phyloP scores from a whole-genome alignment of 306 rosid species.

The Coriaria nepalensis region DNA sequence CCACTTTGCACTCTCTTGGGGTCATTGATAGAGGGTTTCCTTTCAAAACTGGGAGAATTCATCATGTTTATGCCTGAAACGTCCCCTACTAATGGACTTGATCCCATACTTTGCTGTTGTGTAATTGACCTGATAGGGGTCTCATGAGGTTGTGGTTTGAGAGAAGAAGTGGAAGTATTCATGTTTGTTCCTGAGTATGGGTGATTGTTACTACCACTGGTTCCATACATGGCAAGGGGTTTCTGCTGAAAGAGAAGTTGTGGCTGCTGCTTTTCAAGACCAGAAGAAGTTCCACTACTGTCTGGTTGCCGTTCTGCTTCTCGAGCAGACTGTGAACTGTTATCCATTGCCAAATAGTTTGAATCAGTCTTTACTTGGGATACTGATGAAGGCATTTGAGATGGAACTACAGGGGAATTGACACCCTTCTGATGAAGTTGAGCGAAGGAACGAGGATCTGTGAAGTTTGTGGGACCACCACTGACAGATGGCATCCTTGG shows the following conservation, averaged over 20 bases:
- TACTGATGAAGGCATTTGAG: conserved; percentile 37
- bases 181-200: conserved; percentile 47
- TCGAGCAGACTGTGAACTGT: conserved; percentile 32
- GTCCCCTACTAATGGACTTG: conserved; percentile 46
- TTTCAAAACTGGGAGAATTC: conserved; percentile 42
- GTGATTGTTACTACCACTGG: conserved; percentile 41
- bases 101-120: conserved; percentile 43
- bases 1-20: conserved; percentile 61
- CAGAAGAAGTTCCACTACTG: conserved; percentile 33
- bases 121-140: conserved; percentile 54
- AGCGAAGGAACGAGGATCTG: conserved; percentile 59
- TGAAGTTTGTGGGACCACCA: conserved; percentile 41
- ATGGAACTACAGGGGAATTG: conserved; percentile 42
- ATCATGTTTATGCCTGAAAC: conserved; percentile 28
- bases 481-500: conserved; percentile 45
- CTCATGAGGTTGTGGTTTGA: conserved; percentile 55
- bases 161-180: conserved; percentile 38
- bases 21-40: conserved; percentile 40
- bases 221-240: conserved; percentile 42
- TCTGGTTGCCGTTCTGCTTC: conserved; percentile 27
- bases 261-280: conserved; percentile 29
- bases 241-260: conserved; percentile 38
- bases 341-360: conserved; percentile 30
- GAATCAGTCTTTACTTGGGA: conserved; percentile 30
- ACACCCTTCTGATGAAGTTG: conserved; percentile 60